A percentile compares a stretch with the other conserved stretches of the same genome.
Evolutionary conservation across 805 yeast species (phyloP).

Genomic region (Saccharomycopsis sp.): DNA sequence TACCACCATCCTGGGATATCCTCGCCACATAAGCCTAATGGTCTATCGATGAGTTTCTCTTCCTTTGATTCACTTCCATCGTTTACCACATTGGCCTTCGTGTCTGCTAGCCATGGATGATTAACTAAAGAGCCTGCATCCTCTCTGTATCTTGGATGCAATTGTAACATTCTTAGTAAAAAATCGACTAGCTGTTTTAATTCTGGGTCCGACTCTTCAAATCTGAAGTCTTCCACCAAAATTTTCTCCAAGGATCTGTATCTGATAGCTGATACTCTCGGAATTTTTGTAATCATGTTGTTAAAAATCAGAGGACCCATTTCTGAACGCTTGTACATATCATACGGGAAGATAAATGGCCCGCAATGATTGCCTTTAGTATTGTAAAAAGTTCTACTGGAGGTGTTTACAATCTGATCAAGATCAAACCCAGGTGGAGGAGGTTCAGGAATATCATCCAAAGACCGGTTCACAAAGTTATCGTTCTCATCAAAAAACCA

Average conservation of each 20-base stretch:
- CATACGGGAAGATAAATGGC: constrained; percentile 21
- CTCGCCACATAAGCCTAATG: constrained; percentile 25
- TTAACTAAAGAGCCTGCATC: constrained; percentile 49
- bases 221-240: constrained; percentile 2
- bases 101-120: constrained; percentile 35
- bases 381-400: constrained; percentile 8
- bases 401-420: constrained; percentile 7
- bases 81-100: not conserved
- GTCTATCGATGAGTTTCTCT: constrained; percentile 21
- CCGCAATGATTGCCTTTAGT: constrained; percentile 19
- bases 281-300: constrained; percentile 2
- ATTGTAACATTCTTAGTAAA: constrained; percentile 42
- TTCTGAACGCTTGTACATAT: constrained; percentile 7
- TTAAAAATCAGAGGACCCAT: constrained; percentile 14
- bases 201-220: constrained; percentile 1
- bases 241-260: constrained; percentile 2
- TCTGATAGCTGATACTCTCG: not conserved
- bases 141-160: constrained; percentile 42
- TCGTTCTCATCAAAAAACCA: constrained; percentile 17
- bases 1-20: constrained; percentile 26
- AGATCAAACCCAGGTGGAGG: constrained; percentile 19
- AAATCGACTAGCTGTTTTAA: constrained; percentile 37
- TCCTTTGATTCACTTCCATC: constrained; percentile 3
- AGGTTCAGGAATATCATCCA: constrained; percentile 8
- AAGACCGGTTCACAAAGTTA: constrained; percentile 2